A percentile compares a stretch with the other conserved stretches of the same genome.
These are phyloP conservation scores for Neurospora terricola DNA, from an alignment of 495 filamentous ascomycete species.

Conservation along the genomic window DNA sequence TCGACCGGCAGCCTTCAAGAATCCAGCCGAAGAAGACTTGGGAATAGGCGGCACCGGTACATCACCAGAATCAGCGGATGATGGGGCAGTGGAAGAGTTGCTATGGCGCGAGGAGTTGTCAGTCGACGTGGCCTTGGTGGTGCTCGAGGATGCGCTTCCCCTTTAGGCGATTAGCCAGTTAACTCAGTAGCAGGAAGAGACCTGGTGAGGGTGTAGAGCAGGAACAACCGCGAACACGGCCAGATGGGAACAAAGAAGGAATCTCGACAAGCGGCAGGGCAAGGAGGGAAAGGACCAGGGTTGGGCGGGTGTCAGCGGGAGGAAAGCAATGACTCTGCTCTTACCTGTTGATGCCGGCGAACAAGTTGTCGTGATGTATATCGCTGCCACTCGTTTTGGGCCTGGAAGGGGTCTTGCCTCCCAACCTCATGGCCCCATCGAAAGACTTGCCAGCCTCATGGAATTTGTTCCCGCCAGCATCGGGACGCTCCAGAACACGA, in stretches of 20 bases:
- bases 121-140: slow-evolving; percentile 48
- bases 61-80: slow-evolving; percentile 55
- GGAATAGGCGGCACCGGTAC: slow-evolving; percentile 49
- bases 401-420: slow-evolving; percentile 16
- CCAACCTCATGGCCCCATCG: slow-evolving; percentile 28
- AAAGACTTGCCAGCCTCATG: slow-evolving; percentile 25
- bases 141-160: slow-evolving; percentile 56
- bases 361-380: slow-evolving; percentile 44
- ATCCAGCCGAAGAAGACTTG: slow-evolving; percentile 34
- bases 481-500: slow-evolving; percentile 37
- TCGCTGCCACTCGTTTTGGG: slow-evolving; percentile 20
- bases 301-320: background rate
- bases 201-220: background rate
- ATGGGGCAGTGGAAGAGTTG: slow-evolving; percentile 63
- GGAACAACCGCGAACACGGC: background rate
- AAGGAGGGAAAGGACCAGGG: background rate
- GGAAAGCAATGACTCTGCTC: slow-evolving; percentile 1
- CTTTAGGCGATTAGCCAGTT: slow-evolving; percentile 25
- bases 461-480: slow-evolving; percentile 14
- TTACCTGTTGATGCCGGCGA: slow-evolving; percentile 45
- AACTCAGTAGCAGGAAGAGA: slow-evolving; percentile 3
- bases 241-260: background rate
- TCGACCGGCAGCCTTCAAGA: slow-evolving; percentile 57
- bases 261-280: background rate
- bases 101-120: slow-evolving; percentile 63